A percentile compares a stretch with the other conserved stretches of the same genome.
These are phyloP conservation scores for Drechslerella dactyloides DNA, from an alignment of 2,329 filamentous ascomycete species.

Conservation along the genomic window DNA sequence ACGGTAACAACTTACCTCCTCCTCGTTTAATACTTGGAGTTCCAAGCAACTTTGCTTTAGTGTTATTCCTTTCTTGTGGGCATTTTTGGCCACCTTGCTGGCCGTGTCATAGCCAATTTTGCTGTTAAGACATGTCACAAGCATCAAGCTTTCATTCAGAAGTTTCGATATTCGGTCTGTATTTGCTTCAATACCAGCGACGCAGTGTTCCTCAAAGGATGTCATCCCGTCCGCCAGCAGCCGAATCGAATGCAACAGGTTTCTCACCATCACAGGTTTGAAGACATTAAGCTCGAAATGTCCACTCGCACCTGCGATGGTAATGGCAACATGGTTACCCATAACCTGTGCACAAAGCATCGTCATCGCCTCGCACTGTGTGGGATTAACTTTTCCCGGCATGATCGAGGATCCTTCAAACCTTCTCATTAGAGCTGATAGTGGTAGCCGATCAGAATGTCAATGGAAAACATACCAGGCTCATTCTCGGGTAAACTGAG, in stretches of 20 bases:
- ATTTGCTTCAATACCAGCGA: slow-evolving; percentile 86
- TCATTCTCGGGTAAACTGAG: slow-evolving; percentile 95
- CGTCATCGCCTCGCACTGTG: slow-evolving; percentile 94
- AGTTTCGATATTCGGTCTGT: slow-evolving; percentile 88
- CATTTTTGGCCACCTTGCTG: slow-evolving; percentile 96
- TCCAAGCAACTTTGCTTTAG: slow-evolving; percentile 94
- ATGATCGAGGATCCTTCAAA: slow-evolving; percentile 78
- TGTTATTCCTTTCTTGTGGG: slow-evolving; percentile 95
- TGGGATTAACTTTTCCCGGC: slow-evolving; percentile 99
- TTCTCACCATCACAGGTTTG: slow-evolving; percentile 95
- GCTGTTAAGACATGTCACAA: slow-evolving; percentile 96
- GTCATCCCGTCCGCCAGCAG: slow-evolving; percentile 90
- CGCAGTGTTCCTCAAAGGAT: slow-evolving; percentile 92
- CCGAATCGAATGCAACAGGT: slow-evolving; percentile 88
- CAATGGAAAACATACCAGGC: slow-evolving; percentile 66
- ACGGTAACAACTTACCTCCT: slow-evolving; percentile 62
- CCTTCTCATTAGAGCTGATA: not conserved
- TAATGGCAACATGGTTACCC: slow-evolving; percentile 92
- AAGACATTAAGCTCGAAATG: slow-evolving; percentile 99
- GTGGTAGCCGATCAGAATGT: not conserved
- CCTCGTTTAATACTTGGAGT: slow-evolving; percentile 82
- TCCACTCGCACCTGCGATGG: slow-evolving; percentile 93
- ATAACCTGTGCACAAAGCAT: slow-evolving; percentile 98
- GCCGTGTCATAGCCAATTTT: slow-evolving; percentile 98
- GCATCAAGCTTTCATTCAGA: slow-evolving; percentile 96